Percentiles rank a stretch among this genome's conserved stretches.
These are phyloP conservation scores for Aethionema arabicum DNA, from an alignment of 345 rosid species.

Conservation along the genomic window DNA sequence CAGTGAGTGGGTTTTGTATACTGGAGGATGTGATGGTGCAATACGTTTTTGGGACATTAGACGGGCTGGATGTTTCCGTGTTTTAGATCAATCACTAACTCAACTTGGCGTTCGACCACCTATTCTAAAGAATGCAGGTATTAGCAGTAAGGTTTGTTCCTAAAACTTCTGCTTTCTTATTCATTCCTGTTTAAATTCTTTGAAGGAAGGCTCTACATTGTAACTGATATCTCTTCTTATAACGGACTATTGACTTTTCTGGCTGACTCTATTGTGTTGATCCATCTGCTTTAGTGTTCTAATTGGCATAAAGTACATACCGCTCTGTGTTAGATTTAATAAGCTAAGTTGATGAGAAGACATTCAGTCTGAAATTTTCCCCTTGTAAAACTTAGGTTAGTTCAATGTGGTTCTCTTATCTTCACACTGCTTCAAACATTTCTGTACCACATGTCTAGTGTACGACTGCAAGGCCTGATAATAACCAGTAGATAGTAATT, in stretches of 20 bases:
- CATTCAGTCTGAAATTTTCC: background rate
- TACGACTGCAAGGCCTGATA: too few relatives aligned
- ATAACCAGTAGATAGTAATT: background rate
- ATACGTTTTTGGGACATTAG: constrained; percentile 97
- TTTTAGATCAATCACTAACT: constrained; percentile 77
- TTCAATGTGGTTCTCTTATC: too few relatives aligned
- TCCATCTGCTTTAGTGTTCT: constrained; percentile 2
- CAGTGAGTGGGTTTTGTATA: constrained; percentile 85
- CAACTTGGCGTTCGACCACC: constrained; percentile 89
- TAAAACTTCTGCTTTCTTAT: constrained; percentile 12
- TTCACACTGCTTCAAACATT: too few relatives aligned
- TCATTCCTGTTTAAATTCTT: constrained; percentile 6
- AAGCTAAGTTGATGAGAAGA: constrained; percentile 1
- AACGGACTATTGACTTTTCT: too few relatives aligned
- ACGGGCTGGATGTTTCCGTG: constrained; percentile 88
- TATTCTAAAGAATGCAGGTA: constrained; percentile 44
- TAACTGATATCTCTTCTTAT: constrained; percentile 9
- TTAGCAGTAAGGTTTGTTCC: constrained; percentile 53
- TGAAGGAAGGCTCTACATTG: background rate
- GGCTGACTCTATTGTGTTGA: background rate
- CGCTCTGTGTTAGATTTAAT: background rate
- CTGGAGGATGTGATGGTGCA: constrained; percentile 98
- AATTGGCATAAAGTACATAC: constrained; percentile 4
- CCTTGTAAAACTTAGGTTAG: too few relatives aligned
- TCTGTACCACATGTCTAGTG: too few relatives aligned